Conservation (phyloP, 495 filamentous ascomycete genomes). For the Sabuloglossum arenarium region DNA sequence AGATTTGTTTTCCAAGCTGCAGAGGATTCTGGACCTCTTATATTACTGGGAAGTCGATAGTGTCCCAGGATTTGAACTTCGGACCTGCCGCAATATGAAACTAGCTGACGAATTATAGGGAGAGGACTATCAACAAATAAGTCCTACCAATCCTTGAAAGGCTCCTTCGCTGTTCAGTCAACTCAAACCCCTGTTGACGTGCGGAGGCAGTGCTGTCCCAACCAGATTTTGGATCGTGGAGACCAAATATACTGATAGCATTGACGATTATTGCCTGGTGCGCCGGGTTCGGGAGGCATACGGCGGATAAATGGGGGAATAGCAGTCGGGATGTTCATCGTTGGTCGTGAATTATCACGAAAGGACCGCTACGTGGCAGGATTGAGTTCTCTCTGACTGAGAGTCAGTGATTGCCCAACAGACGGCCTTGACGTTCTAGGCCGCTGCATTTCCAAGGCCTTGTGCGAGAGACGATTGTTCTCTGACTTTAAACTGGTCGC, state of each 20-base stretch:
- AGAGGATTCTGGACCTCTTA: constrained; percentile 14
- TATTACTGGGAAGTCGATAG: background rate
- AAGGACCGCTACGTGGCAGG: too few species aligned
- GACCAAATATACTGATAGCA: background rate
- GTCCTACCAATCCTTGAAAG: background rate
- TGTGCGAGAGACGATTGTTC: constrained; percentile 40
- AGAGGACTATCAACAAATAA: too few species aligned
- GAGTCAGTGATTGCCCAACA: constrained; percentile 36
- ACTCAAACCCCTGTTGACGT: background rate
- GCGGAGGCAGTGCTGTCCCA: too few species aligned
- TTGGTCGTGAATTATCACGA: background rate
- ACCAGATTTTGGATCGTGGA: background rate
- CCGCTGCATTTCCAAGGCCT: constrained; percentile 41
- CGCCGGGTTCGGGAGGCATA: background rate
- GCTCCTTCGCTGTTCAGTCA: background rate
- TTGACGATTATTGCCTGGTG: background rate
- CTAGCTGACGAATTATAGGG: background rate
- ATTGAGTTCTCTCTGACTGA: background rate
- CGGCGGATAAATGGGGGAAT: background rate
- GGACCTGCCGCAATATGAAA: background rate
- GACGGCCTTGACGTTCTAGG: constrained; percentile 46
- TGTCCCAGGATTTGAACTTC: background rate
- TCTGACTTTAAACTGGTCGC: too few species aligned
- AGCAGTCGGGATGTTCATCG: background rate
- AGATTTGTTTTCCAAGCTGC: constrained; percentile 38